These are phyloP conservation scores for Coelastrella sp. DNA, from an alignment of 139 green algal genomes.

Conservation along the genomic window DNA sequence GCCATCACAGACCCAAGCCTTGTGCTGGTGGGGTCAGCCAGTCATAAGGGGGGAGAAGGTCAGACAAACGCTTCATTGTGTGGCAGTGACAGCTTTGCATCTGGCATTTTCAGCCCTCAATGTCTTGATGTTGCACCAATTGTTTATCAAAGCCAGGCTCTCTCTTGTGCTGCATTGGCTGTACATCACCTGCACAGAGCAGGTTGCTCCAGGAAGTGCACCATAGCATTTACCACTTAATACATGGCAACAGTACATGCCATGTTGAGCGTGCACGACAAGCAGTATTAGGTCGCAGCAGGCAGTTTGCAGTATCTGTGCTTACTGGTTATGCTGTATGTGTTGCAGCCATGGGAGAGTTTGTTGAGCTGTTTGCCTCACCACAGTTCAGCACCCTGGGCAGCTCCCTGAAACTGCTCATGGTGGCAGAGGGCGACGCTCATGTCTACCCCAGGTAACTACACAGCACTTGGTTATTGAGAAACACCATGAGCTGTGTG, in stretches of 20 bases:
- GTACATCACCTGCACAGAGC: background rate
- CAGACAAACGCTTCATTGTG: background rate
- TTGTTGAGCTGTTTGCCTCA: constrained; percentile 72
- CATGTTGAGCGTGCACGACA: too few relatives aligned
- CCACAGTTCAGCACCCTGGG: constrained; percentile 81
- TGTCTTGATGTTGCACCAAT: too few relatives aligned
- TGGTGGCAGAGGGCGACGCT: constrained; percentile 85
- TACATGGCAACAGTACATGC: too few relatives aligned
- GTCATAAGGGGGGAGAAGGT: background rate
- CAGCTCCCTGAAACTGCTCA: constrained; percentile 87
- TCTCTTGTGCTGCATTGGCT: too few relatives aligned
- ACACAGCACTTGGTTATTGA: background rate
- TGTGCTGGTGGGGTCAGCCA: constrained; percentile 61
- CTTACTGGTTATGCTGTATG: too few relatives aligned
- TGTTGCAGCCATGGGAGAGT: constrained; percentile 76
- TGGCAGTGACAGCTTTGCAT: background rate
- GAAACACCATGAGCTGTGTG: background rate
- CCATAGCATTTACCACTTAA: background rate
- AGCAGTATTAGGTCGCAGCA: too few relatives aligned
- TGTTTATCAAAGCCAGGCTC: too few relatives aligned
- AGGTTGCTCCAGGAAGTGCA: background rate
- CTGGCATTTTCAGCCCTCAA: too few relatives aligned
- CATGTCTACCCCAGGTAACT: constrained; percentile 83
- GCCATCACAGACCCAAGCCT: constrained; percentile 57
- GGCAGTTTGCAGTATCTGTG: too few relatives aligned